Percentiles rank a stretch among this genome's conserved stretches.
These are phyloP conservation scores for Phytophthora pini DNA, from an alignment of 352 stramenopile species.

Conservation along the genomic window DNA sequence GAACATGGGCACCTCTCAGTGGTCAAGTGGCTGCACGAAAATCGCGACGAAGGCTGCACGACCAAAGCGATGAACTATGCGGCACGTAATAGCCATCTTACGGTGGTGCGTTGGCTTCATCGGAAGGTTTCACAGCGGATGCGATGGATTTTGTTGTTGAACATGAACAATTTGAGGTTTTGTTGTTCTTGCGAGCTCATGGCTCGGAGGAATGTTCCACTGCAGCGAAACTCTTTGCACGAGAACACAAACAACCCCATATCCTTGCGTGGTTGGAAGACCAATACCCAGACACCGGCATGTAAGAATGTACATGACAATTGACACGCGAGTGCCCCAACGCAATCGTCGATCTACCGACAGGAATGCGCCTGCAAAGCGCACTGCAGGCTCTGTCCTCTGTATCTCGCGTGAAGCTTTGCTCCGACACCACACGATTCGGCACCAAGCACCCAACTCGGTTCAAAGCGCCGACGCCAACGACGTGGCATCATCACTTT, in stretches of 20 bases:
- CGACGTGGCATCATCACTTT: slow-evolving; percentile 11
- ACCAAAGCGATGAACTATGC: slow-evolving; percentile 4
- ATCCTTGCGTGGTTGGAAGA: slow-evolving; percentile 16
- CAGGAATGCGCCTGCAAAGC: not conserved
- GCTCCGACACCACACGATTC: slow-evolving; percentile 9
- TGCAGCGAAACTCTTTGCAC: not conserved
- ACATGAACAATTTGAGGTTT: slow-evolving; percentile 14
- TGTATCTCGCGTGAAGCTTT: not conserved
- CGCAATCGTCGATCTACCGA: not conserved
- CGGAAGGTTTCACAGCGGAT: slow-evolving; percentile 10
- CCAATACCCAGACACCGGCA: not conserved
- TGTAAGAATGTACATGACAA: too few relatives aligned
- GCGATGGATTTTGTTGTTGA: slow-evolving; percentile 12
- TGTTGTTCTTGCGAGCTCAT: slow-evolving; percentile 11
- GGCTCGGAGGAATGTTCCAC: slow-evolving; percentile 1
- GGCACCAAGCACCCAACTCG: not conserved
- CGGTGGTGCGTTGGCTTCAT: not conserved
- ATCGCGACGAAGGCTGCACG: slow-evolving; percentile 4
- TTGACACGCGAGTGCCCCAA: not conserved
- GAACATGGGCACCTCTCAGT: slow-evolving; percentile 23
- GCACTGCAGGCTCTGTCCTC: not conserved
- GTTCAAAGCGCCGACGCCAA: slow-evolving; percentile 8
- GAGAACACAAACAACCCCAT: not conserved
- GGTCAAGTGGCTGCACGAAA: slow-evolving; percentile 24
- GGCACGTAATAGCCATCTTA: not conserved